Conservation (phyloP, 768 basidiomycete genomes). For the Lactarius akahatsu region DNA sequence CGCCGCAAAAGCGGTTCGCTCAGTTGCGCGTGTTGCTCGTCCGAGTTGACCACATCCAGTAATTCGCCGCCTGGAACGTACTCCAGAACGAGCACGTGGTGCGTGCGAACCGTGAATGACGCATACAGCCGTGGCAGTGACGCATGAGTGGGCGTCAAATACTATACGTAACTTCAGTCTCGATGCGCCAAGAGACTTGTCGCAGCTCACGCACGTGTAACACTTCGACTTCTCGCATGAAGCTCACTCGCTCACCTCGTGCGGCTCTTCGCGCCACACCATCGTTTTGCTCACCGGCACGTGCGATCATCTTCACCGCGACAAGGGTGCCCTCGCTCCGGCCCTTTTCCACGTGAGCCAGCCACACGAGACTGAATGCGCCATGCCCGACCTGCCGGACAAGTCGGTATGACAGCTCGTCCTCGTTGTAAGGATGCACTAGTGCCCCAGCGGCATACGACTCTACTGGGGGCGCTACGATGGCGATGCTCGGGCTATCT, state of each 20-base stretch:
- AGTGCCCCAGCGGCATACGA: constrained; percentile 12
- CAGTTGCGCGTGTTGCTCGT: constrained; percentile 37
- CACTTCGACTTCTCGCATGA: constrained; percentile 28
- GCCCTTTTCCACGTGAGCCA: constrained; percentile 48
- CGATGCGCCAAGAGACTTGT: background rate
- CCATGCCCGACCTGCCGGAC: constrained; percentile 62
- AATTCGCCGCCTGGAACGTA: constrained; percentile 79
- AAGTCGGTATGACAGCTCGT: constrained; percentile 43
- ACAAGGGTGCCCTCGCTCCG: constrained; percentile 30
- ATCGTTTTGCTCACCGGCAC: constrained; percentile 4
- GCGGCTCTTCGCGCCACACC: constrained; percentile 6
- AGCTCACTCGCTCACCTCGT: constrained; percentile 27
- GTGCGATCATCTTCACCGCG: constrained; percentile 32
- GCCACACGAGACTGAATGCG: constrained; percentile 75
- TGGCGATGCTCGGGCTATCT: background rate
- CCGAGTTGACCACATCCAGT: constrained; percentile 67
- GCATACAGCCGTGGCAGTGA: constrained; percentile 66
- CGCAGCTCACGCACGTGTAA: constrained; percentile 18
- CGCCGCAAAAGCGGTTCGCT: constrained; percentile 55
- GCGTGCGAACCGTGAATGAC: constrained; percentile 65
- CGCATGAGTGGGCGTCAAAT: constrained; percentile 71
- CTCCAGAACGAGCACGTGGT: constrained; percentile 79
- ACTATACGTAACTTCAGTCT: constrained; percentile 40
- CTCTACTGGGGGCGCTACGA: background rate
- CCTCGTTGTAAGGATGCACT: constrained; percentile 19